A percentile compares a stretch with the other conserved stretches of the same genome.
phyloP scores from a whole-genome alignment of 305 asterid species.

The Fraxinus latifolia region DNA sequence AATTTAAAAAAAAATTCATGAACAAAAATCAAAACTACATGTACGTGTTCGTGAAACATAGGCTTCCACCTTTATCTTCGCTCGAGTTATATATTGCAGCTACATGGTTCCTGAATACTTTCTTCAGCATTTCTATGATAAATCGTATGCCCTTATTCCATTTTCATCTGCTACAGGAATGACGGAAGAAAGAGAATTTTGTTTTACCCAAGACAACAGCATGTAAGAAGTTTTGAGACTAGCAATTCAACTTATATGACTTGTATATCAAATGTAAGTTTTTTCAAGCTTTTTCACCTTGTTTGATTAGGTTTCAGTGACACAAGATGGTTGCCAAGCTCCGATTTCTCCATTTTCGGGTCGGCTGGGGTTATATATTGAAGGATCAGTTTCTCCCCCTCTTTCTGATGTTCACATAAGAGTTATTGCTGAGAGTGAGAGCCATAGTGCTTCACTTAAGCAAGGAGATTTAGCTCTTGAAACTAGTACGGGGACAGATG shows the following conservation, averaged over 20 bases:
- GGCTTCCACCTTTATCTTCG: neutral
- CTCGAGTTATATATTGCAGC: neutral
- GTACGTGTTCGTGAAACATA: neutral
- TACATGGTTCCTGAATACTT: conserved; percentile 1
- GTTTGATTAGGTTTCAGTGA: conserved; percentile 59
- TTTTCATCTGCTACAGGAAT: conserved; percentile 52
- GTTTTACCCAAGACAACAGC: conserved; percentile 76
- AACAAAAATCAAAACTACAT: neutral
- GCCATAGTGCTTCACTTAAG: conserved; percentile 57
- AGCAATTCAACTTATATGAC: conserved; percentile 14
- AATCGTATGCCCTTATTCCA: conserved; percentile 22
- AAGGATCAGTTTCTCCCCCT: conserved; percentile 94
- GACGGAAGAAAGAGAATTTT: conserved; percentile 57
- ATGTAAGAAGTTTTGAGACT: conserved; percentile 50
- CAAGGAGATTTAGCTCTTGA: conserved; percentile 66
- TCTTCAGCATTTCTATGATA: conserved; percentile 1
- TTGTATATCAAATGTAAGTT: conserved; percentile 12
- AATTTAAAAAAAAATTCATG: neutral
- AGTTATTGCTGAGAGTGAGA: conserved; percentile 64
- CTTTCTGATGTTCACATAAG: conserved; percentile 69
- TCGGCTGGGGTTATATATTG: conserved; percentile 74
- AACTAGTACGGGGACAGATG: conserved; percentile 67
- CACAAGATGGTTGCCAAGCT: conserved; percentile 73
- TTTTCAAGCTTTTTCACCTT: conserved; percentile 26
- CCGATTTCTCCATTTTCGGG: conserved; percentile 73